Base-by-base conservation (phyloP, 139 green algal genomes). In the Volvox africanus region DNA sequence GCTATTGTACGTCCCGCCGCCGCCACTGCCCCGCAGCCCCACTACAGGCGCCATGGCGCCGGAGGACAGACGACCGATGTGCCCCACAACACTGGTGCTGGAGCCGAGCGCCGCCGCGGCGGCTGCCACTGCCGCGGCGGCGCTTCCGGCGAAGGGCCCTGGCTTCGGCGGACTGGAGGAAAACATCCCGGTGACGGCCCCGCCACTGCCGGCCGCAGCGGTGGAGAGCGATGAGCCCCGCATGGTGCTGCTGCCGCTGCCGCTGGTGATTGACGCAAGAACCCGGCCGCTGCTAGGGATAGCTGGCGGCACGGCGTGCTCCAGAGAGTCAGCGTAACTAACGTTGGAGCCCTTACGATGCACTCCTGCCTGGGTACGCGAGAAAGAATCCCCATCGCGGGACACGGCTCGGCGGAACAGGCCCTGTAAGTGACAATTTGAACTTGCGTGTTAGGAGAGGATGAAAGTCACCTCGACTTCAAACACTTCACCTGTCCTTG, bases 361-460 rank as follows among this genome's bases (percentile, higher is more conserved):
- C n/a, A 81, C 28, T 21, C n/a, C 65, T 19, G 33, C 12, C 55
- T 88, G 82, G 33, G 62, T 13, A 11, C 62, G 62, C n/a, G 85
- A 71, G 85, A 89, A 89, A 44, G 69, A 82, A 50, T 89, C 85
- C 28, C 85, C 69, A 21, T 89, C 85, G 3, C 85, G 85, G 1
- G 85, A 89, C 37, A 55, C 44, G 69, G 28, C 44, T 12, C 85
- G 71, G n/a, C 85, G 85, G 82, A 61, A 80, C 20, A 71, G 37
- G 28, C 26, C 80, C 80, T 84, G 78, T 73, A 73, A n/a, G n/a
- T n/a, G n/a, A n/a, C n/a, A n/a, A n/a, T n/a, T n/a, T n/a, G n/a
- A n/a, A n/a, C n/a, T n/a, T n/a, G n/a, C n/a, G 44, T 14, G 9
- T 55, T 9, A 55, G 44, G 44, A 5, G 9, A 55, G 9, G 44